Conservation (phyloP, 2,329 filamentous ascomycete species). For the Clarireedia monteithiana region DNA sequence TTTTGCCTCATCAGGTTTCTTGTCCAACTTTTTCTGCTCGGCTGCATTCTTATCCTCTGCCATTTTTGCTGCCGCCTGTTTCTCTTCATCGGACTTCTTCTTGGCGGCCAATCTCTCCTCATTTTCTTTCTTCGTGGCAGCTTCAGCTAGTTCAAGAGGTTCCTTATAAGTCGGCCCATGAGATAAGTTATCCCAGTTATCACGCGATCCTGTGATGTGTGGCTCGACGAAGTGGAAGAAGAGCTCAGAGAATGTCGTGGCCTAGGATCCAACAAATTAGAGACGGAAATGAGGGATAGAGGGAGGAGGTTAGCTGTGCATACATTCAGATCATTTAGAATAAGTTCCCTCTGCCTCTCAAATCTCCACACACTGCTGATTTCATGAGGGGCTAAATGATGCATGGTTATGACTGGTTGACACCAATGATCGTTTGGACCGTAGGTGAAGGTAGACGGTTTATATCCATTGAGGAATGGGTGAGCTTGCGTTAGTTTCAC, state of each 20-base stretch:
- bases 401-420: conserved; percentile 49
- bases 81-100: background rate
- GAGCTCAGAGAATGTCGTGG: conserved; percentile 31
- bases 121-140: background rate
- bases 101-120: background rate
- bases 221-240: conserved; percentile 42
- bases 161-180: conserved; percentile 37
- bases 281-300: background rate
- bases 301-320: background rate
- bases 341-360: conserved; percentile 33
- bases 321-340: conserved; percentile 12
- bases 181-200: conserved; percentile 47
- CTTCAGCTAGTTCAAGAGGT: background rate
- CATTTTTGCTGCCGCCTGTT: background rate
- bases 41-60: background rate
- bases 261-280: background rate
- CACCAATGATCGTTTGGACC: conserved; percentile 40
- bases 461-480: conserved; percentile 49
- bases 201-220: conserved; percentile 34
- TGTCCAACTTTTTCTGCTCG: background rate
- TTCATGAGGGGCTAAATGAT: conserved; percentile 46
- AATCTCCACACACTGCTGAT: conserved; percentile 45
- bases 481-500: conserved; percentile 37
- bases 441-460: conserved; percentile 38
- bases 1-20: background rate